A percentile compares a stretch with the other conserved stretches of the same genome.
These are phyloP conservation scores for Eucalyptus victrix DNA, from an alignment of 345 rosid species.

Conservation along the genomic window DNA sequence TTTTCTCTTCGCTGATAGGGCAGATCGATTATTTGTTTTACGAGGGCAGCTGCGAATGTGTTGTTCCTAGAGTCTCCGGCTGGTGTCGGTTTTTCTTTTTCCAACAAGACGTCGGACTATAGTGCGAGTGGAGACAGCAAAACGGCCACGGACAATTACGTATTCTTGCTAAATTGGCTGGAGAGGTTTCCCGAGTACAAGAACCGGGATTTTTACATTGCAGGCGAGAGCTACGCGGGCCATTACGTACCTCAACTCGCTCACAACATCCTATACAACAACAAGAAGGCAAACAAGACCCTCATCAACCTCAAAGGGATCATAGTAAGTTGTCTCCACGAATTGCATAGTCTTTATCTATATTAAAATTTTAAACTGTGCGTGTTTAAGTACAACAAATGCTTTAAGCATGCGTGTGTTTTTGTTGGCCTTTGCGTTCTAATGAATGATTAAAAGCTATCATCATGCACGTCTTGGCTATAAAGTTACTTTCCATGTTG, in stretches of 20 bases:
- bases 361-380: not conserved
- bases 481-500: not conserved
- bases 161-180: constrained; percentile 67
- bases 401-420: not conserved
- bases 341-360: not conserved
- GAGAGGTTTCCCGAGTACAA: constrained; percentile 77
- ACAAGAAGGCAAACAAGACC: constrained; percentile 19
- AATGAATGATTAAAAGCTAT: not conserved
- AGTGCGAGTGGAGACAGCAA: constrained; percentile 31
- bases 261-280: constrained; percentile 40
- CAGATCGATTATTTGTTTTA: not conserved
- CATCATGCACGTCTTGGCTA: not conserved
- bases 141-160: constrained; percentile 56
- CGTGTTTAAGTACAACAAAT: too few relatives aligned
- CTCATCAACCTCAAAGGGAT: constrained; percentile 80
- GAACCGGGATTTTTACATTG: constrained; percentile 44
- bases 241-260: constrained; percentile 88
- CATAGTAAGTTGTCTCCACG: constrained; percentile 7
- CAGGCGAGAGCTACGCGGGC: constrained; percentile 92
- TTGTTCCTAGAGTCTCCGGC: constrained; percentile 82
- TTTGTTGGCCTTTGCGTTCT: not conserved
- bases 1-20: not conserved
- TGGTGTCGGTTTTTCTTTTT: constrained; percentile 80
- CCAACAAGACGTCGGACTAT: constrained; percentile 52
- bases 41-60: constrained; percentile 49